phyloP scores from a whole-genome alignment of 75 land plant genomes.

The Larix kaempferi region DNA sequence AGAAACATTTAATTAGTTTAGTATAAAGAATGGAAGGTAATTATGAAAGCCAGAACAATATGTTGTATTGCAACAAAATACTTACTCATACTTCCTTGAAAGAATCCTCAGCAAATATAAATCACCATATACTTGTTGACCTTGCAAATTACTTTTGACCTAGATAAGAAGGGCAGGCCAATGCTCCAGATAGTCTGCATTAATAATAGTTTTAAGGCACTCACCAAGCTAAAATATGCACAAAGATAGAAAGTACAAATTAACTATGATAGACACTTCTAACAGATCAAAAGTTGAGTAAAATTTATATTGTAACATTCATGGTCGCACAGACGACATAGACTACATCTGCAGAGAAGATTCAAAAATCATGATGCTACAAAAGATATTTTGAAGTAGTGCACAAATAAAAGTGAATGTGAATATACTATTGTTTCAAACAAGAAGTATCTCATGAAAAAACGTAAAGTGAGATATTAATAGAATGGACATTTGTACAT shows the following conservation, averaged over 20 bases:
- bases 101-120: constrained; percentile 88
- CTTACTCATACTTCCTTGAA: constrained; percentile 97
- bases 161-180: constrained; percentile 87
- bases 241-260: background rate
- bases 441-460: background rate
- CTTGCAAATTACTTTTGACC: constrained; percentile 77
- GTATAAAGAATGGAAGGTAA: background rate
- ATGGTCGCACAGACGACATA: background rate
- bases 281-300: background rate
- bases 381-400: background rate
- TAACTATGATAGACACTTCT: background rate
- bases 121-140: constrained; percentile 85
- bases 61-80: background rate
- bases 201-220: constrained; percentile 88
- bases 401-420: too few species aligned
- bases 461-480: background rate
- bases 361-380: background rate
- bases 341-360: background rate
- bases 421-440: too few species aligned
- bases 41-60: too few species aligned
- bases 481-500: background rate
- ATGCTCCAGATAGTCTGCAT: constrained; percentile 93
- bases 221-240: constrained; percentile 88
- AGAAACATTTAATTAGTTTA: too few species aligned
- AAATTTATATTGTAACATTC: background rate